phyloP scores from a whole-genome alignment of 495 filamentous ascomycete genomes.

The Penicillium atrosanguineum region DNA sequence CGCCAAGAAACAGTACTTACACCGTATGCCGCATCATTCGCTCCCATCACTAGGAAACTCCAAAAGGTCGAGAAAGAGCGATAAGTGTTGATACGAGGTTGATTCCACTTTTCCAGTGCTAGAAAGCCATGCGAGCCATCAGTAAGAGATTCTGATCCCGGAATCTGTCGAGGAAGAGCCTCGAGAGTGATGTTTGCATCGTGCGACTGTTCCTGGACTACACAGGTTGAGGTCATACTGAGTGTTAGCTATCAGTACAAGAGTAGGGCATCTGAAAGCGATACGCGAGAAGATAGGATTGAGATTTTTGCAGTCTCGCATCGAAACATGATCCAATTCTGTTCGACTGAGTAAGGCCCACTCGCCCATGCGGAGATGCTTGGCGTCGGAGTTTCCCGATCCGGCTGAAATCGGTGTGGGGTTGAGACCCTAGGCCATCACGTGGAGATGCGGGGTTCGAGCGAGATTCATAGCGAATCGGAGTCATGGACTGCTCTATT shows the following conservation, averaged over 20 bases:
- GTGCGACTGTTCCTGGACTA: conserved; percentile 9
- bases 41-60: conserved; percentile 74
- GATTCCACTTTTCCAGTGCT: conserved; percentile 61
- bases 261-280: not conserved
- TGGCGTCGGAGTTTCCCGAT: conserved; percentile 8
- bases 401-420: conserved; percentile 1
- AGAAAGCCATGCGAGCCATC: conserved; percentile 11
- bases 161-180: conserved; percentile 9
- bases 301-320: not conserved
- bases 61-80: conserved; percentile 67
- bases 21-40: conserved; percentile 79
- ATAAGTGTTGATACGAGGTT: conserved; percentile 60
- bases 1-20: conserved; percentile 41
- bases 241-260: not conserved
- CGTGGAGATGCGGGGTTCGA: not conserved
- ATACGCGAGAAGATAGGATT: not conserved
- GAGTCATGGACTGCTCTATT: not conserved
- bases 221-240: conserved; percentile 15
- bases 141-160: not conserved
- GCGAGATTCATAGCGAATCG: not conserved
- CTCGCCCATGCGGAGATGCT: conserved; percentile 7
- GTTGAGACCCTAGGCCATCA: not conserved
- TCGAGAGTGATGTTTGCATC: conserved; percentile 19
- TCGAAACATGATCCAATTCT: not conserved
- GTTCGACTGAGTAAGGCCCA: not conserved